phyloP scores from a whole-genome alignment of 306 rosid species.

The Glycine soja region DNA sequence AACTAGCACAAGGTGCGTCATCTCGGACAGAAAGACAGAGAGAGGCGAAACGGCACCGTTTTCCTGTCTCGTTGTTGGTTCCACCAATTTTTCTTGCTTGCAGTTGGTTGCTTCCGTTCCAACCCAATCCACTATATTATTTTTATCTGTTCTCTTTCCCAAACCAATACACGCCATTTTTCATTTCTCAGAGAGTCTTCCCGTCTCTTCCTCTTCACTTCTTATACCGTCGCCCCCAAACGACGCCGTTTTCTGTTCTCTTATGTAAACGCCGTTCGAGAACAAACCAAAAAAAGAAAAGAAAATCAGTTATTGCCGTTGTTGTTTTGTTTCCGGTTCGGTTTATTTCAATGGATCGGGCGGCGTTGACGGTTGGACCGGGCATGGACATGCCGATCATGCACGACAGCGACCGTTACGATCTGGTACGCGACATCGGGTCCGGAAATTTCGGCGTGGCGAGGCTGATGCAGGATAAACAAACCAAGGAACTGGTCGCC shows the following conservation, averaged over 20 bases:
- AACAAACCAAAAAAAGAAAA: background rate
- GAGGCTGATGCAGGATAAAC: constrained; percentile 90
- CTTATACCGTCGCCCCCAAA: background rate
- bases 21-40: background rate
- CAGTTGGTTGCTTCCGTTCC: constrained; percentile 52
- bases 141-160: constrained; percentile 25
- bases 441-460: constrained; percentile 96
- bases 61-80: background rate
- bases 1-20: constrained; percentile 50
- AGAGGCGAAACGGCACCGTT: constrained; percentile 55
- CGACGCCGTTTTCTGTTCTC: constrained; percentile 37
- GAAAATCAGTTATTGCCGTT: background rate
- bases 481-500: constrained; percentile 88
- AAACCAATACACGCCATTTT: constrained; percentile 33
- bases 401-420: constrained; percentile 99
- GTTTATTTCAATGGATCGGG: constrained; percentile 69
- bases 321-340: constrained; percentile 32
- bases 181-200: constrained; percentile 38
- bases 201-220: background rate
- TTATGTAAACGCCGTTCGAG: constrained; percentile 50
- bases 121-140: constrained; percentile 50
- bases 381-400: constrained; percentile 93
- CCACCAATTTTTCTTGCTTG: constrained; percentile 36
- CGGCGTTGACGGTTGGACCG: constrained; percentile 73
- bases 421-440: constrained; percentile 89